A percentile compares a stretch with the other conserved stretches of the same genome.
phyloP scores from a whole-genome alignment of 352 stramenopile species.

The Peronospora farinosa region DNA sequence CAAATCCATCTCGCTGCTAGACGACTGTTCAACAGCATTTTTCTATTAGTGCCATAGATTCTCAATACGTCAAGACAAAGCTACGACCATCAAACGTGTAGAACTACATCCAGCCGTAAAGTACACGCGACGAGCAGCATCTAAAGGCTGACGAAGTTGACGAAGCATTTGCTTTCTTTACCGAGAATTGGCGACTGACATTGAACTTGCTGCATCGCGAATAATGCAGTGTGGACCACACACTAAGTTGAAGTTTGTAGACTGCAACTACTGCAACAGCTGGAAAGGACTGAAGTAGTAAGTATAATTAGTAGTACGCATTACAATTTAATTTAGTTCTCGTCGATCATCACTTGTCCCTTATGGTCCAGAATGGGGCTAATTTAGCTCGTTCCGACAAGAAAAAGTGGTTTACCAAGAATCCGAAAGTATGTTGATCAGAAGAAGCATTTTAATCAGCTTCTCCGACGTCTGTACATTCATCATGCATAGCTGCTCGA shows the following conservation, averaged over 20 bases:
- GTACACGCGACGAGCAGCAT: slow-evolving; percentile 10
- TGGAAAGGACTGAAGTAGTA: no score
- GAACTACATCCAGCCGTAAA: slow-evolving; percentile 6
- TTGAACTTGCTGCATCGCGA: background rate
- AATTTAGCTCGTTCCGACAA: no score
- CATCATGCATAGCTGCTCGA: no score
- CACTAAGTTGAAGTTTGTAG: slow-evolving; percentile 28
- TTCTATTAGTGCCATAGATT: slow-evolving; percentile 2
- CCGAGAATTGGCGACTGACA: slow-evolving; percentile 9
- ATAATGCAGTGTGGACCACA: slow-evolving; percentile 17
- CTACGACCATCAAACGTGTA: slow-evolving; percentile 25
- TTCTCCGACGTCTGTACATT: no score
- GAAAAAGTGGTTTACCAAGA: no score
- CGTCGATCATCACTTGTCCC: no score
- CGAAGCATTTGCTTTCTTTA: slow-evolving; percentile 18
- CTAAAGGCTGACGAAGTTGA: slow-evolving; percentile 25
- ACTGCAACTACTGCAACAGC: no score
- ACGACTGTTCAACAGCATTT: slow-evolving; percentile 14
- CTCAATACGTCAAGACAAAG: background rate
- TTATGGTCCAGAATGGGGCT: no score
- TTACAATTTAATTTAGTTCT: no score
- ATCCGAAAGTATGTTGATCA: no score
- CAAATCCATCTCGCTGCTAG: slow-evolving; percentile 46
- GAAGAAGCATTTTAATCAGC: no score
- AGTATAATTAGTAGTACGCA: no score